Evolutionary conservation across 2,329 filamentous ascomycete genomes (phyloP), one percentile per base, ranked within the genome.

Genomic region (Dactylonectria estremocensis): DNA sequence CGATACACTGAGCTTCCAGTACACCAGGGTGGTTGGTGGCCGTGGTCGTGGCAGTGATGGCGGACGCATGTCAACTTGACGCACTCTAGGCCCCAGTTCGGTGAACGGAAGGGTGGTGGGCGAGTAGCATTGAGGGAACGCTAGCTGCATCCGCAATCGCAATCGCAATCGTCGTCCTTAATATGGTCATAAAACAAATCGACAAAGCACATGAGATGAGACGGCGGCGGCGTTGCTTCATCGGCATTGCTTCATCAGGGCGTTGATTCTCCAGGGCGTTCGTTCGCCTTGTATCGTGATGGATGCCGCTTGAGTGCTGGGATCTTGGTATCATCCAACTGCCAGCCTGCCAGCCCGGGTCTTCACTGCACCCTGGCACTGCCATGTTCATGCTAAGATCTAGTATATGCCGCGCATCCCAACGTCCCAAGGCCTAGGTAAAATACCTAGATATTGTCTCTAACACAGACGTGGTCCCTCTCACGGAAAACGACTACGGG

Each of bases 61-160:
- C 24, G 24, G 48, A 31, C 49, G 49, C 49, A 49, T 49, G 60
- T 55, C 59, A 61, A 61, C 28, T 61, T 49, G 59, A 61, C 22
- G 50, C 59, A 55, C 14, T 46, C 49, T n/a, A 43, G 40, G 14
- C n/a, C 40, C 14, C 43, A n/a, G 14, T 40, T 55, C 50, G 40
- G 59, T 61, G 40, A 24, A 48, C 20, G 49, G 49, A 52, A 16
- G 43, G 8, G 16, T 55, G 40, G 50, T 31, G 40, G 40, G n/a
- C 45, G 33, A 55, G 18, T 13, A 16, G 46, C 28, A 52, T 61
- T 28, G 49, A 18, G 54, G 59, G 50, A 61, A 46, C 28, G 46
- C 24, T 28, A 33, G 20, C 22, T 8, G 61, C 49, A 16, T 11
- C 13, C 35, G 53, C 28, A 20, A 35, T 56, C 35, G 53, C 37